A percentile compares a stretch with the other conserved stretches of the same genome.
Conservation (phyloP, 1,284 basidiomycete species). For the Rhodofomes roseus region DNA sequence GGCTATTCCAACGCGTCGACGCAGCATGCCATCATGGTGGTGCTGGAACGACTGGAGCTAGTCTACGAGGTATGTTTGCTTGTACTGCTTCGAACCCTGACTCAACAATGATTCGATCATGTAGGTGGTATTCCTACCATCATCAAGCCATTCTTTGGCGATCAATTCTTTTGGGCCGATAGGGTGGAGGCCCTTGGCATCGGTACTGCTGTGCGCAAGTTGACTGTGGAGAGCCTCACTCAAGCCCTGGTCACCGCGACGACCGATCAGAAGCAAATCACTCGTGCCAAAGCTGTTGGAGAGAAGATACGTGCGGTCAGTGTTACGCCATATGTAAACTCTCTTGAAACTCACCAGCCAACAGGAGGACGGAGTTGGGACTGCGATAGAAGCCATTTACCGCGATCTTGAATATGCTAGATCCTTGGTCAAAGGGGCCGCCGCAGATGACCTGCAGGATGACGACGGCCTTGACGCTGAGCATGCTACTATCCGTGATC, state of each 20-base stretch:
- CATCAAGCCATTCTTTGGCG: slow-evolving; percentile 96
- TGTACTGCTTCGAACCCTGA: not conserved
- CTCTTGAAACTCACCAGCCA: not conserved
- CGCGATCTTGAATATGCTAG: slow-evolving; percentile 88
- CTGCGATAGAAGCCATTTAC: slow-evolving; percentile 89
- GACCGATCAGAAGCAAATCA: slow-evolving; percentile 83
- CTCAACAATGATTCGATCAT: not conserved
- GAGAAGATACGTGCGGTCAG: slow-evolving; percentile 79
- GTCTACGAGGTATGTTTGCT: slow-evolving; percentile 66
- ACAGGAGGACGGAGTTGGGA: slow-evolving; percentile 86
- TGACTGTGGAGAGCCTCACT: slow-evolving; percentile 75
- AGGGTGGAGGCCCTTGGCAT: slow-evolving; percentile 92
- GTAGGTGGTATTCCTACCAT: slow-evolving; percentile 91
- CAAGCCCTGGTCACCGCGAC: slow-evolving; percentile 82
- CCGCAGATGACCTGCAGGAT: slow-evolving; percentile 34
- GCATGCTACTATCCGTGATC: slow-evolving; percentile 42
- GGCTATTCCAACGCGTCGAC: slow-evolving; percentile 92
- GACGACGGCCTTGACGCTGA: slow-evolving; percentile 40
- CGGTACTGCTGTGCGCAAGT: slow-evolving; percentile 80
- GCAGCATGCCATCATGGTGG: slow-evolving; percentile 98
- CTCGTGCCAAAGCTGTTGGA: slow-evolving; percentile 78
- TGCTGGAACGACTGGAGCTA: slow-evolving; percentile 94
- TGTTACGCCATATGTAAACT: not conserved
- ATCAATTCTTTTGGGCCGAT: slow-evolving; percentile 97
- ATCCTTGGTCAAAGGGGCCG: slow-evolving; percentile 66